Base-by-base conservation (phyloP, 495 filamentous ascomycete genomes). In the Aspergillus heteromorphus region DNA sequence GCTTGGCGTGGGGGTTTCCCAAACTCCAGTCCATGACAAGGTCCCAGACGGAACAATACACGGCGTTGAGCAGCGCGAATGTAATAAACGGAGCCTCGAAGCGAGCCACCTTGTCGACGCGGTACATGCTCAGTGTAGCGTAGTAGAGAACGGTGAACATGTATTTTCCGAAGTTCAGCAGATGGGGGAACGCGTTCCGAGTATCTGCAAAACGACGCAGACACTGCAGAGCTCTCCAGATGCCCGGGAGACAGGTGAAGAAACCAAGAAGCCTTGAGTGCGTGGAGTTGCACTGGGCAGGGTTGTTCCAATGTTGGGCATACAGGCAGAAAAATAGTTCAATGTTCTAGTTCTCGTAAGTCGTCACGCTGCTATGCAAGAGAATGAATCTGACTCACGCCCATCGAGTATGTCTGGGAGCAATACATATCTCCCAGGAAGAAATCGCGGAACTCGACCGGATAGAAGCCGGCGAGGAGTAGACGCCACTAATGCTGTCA, bases 371-470 rank as follows among this genome's bases (percentile, higher is more conserved):
- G 13, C 7, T 13, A 18, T 21, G 5, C 17, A 47, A 9, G 1
- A 9, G 1, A 9, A 36, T 3, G 11, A 17, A 9, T n/a, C 34
- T 42, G 6, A 83, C 89, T 76, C 79, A 95, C 90, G 20, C 89
- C 86, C 64, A 90, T 87, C 25, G 85, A 78, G 69, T 98, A 97
- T 7, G 91, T 93, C 49, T 91, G 80, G 5, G 93, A 97, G 66
- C 93, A 97, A 64, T 89, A 95, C 79, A 97, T 97, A 65, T 98
- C 93, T 14, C 93, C 93, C 0, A 97, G 78, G 68, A 96, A 98
- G 73, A 98, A 97, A 66, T 98, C 93, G 54, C 91, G 83, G 64
- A 97, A 98, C 66, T 97, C 93, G 17, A 98, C 93, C 9, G 88
- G 91, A 67, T 91, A 96, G 10, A 93, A 61, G 13, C 93, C 93